Base-by-base conservation (phyloP, 805 yeast species). In the Citeromyces matritensis region DNA sequence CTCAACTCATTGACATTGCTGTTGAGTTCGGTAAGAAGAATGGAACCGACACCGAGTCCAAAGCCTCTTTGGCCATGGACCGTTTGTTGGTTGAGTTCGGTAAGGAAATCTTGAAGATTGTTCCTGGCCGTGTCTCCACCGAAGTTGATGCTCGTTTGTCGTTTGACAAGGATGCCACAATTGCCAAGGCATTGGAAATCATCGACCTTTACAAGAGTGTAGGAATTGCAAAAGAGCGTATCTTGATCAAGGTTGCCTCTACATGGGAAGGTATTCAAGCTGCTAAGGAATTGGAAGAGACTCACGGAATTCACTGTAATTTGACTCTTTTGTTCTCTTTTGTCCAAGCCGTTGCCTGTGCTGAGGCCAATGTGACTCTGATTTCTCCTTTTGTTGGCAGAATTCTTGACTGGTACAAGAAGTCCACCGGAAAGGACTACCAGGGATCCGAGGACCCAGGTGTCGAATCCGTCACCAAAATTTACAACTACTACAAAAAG, bases 241-340 rank as follows among this genome's bases (percentile, higher is more conserved):
- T 91, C 40, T 72, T 88, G 53, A 91, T 91, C 64, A 91, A 91
- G 73, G 73, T 91, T 43, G 98, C 98, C 39, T 80, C 97, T 38
- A 91, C 98, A 42, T 91, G 86, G 82, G 98, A 91, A 66, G 99
- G 99, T 69, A 91, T 91, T 58, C 95, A 83, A 62, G 99, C 98
- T 46, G 98, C 99, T 36, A 73, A 76, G 57, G 94, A 82, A 58
- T 72, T 91, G 57, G 98, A 91, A 69, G 59, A 76, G 43, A 74
- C 91, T 60, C 69, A 91, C 67, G 85, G 74, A 32, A 73, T 91
- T 48, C 97, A 91, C 76, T 72, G 80, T 65, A 91, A 91, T 74
- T 71, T 91, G 69, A 91, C 99, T 36, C 65, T 91, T 47, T 70
- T 91, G 52, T 91, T 91, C 77, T 82, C 95, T 26, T 83, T 84